Base-by-base conservation (phyloP, 139 green algal genomes). In the Trebouxia sp. region DNA sequence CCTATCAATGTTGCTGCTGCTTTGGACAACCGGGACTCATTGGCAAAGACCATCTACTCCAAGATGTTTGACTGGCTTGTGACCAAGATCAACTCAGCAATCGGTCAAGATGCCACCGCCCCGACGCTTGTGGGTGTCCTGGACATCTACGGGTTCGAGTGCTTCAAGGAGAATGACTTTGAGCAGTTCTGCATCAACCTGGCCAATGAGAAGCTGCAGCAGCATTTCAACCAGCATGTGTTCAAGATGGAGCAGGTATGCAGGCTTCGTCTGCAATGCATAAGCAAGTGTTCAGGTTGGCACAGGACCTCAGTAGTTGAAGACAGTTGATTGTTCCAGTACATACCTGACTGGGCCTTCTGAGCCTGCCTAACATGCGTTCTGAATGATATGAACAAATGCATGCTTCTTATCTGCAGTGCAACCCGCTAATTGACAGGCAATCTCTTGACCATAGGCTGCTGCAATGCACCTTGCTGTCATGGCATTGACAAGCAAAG, bases 221-320 rank as follows among this genome's bases (percentile, higher is more conserved):
- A 99, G 90, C 97, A 99, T 86, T 99, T 99, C 93, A 99, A 99
- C 88, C 90, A 96, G 85, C 94, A 98, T 84, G 94, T 98, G n/a
- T 98, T 98, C 89, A 98, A 98, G 90, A 94, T 96, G 94, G 97
- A 99, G 93, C 97, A 99, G 90, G 88, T 88, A 41, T 0, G 20
- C 20, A 14, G 0, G 7, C 22, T 32, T 24, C 45, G 9, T n/a
- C n/a, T n/a, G n/a, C n/a, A n/a, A n/a, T n/a, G n/a, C n/a, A n/a
- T n/a, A n/a, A n/a, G n/a, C n/a, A n/a, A n/a, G n/a, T n/a, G n/a
- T n/a, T n/a, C n/a, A n/a, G n/a, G n/a, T n/a, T n/a, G n/a, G n/a
- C n/a, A n/a, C n/a, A n/a, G n/a, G n/a, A n/a, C n/a, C n/a, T n/a
- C n/a, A n/a, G n/a, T n/a, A n/a, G n/a, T n/a, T n/a, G n/a, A n/a